phyloP scores from a whole-genome alignment of 441 rosid species.

The Erodium moschatum region DNA sequence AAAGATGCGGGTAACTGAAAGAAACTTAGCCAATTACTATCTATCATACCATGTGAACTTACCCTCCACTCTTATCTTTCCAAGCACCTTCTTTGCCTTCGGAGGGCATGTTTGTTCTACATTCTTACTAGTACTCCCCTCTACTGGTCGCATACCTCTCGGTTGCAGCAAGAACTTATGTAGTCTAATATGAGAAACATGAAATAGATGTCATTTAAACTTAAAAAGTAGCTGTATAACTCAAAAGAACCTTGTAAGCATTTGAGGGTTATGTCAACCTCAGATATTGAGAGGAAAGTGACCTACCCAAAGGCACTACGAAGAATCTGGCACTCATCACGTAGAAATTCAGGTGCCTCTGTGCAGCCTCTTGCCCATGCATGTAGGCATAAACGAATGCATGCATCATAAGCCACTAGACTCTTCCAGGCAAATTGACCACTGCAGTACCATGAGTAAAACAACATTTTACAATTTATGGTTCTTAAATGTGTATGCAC shows the following conservation, averaged over 20 bases:
- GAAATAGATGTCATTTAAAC: conserved; percentile 17
- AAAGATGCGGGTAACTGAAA: not conserved
- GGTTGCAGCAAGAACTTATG: conserved; percentile 86
- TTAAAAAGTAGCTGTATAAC: conserved; percentile 9
- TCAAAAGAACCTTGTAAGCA: conserved; percentile 6
- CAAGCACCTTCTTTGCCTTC: conserved; percentile 55
- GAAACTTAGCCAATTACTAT: conserved; percentile 1
- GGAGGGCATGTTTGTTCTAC: conserved; percentile 38
- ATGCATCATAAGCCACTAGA: conserved; percentile 87
- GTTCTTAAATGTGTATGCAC: not conserved
- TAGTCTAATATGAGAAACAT: conserved; percentile 35
- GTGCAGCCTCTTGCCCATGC: conserved; percentile 84
- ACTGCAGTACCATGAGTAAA: conserved; percentile 33
- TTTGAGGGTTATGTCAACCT: conserved; percentile 10
- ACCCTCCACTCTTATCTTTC: conserved; percentile 89
- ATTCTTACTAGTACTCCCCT: conserved; percentile 34
- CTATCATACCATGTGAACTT: conserved; percentile 14
- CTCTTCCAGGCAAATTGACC: conserved; percentile 92
- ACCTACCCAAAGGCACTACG: conserved; percentile 89
- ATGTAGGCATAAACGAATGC: conserved; percentile 69
- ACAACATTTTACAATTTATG: not conserved
- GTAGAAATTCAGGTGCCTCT: conserved; percentile 94
- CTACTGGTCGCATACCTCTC: conserved; percentile 45
- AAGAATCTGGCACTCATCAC: conserved; percentile 75
- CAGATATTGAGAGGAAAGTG: conserved; percentile 17